These are phyloP conservation scores for Chlorella sp. DNA, from an alignment of 139 green algal species.

Conservation along the genomic window DNA sequence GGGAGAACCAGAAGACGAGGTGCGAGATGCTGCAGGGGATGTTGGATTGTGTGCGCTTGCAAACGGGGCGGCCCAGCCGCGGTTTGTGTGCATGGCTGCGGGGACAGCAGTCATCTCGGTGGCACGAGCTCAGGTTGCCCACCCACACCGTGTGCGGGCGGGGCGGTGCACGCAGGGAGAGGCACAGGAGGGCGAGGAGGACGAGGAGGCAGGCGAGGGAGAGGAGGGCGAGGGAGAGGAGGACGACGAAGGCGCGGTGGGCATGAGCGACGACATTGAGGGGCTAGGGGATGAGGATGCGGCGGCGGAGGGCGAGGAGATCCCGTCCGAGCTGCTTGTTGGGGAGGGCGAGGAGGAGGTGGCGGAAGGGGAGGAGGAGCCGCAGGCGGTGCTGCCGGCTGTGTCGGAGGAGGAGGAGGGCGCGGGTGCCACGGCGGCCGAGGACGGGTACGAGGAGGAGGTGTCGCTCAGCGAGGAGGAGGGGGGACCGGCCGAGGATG, in stretches of 20 bases:
- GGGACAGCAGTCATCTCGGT: too few relatives aligned
- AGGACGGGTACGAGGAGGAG: slow-evolving; percentile 1
- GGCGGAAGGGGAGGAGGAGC: neutral
- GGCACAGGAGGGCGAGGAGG: neutral
- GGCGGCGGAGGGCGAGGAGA: neutral
- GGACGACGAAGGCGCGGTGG: neutral
- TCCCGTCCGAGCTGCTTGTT: too few relatives aligned
- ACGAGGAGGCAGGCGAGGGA: slow-evolving; percentile 3
- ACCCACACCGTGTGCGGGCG: too few relatives aligned
- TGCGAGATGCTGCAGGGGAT: too few relatives aligned
- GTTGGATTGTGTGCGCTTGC: too few relatives aligned
- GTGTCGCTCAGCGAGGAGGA: neutral
- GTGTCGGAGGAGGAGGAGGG: neutral
- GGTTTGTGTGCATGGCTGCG: too few relatives aligned
- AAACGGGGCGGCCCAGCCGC: too few relatives aligned
- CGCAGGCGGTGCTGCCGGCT: too few relatives aligned
- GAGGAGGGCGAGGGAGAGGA: slow-evolving; percentile 5
- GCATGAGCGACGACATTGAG: neutral
- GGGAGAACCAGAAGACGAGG: too few relatives aligned
- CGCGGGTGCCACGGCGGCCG: neutral
- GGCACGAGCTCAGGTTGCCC: too few relatives aligned
- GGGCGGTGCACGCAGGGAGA: neutral
- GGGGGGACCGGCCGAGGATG: neutral
- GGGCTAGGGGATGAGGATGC: slow-evolving; percentile 3
- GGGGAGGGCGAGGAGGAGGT: neutral